Evolutionary conservation across 78 protist species (phyloP), one percentile per base, ranked within the genome.

Genomic region (Dictyostelium brefeldianum): DNA sequence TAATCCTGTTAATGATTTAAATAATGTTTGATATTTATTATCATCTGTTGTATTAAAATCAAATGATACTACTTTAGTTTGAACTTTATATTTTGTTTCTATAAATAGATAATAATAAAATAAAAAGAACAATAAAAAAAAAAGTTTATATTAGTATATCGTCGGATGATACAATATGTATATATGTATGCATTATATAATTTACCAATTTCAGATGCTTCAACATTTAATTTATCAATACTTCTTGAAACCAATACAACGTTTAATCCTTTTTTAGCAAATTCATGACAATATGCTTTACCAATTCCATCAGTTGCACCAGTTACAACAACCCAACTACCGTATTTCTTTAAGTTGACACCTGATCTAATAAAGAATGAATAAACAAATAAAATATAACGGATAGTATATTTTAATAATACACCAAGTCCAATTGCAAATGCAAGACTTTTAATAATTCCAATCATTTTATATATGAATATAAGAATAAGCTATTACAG

Each of bases 271-370:
- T 56, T 78, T 57, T 41, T 83, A 22, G 98, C 98, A 27, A 96
- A 62, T 64, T 90, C 95, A 31, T 74, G 50, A 4, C 95, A 75
- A 56, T 87, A 83, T 18, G 96, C 98, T 46, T 62, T 84, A 41
- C 98, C 98, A 75, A 96, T 96, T 41, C 98, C 98, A 85, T 96
- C 98, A 36, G 97, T 84, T 2, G 97, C 96, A 48, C 98, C 98
- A 53, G 97, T 96, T 9, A 96, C 83, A n/a, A 96, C 95, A 0
- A 93, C 96, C 95, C 95, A 95, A 6, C 20, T 17, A 11, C 97
- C 97, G 79, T 95, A 95, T 54, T 95, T 95, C 29, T 59, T 70
- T 10, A 95, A 36, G 27, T 95, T 78, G 25, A 78, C 67, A 22
- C 80, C 51, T 50, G 89, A 50, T 78, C 97, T 90, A 31, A 95